Base-by-base conservation (phyloP, 441 rosid species). In the Pelargonium fulgidum region DNA sequence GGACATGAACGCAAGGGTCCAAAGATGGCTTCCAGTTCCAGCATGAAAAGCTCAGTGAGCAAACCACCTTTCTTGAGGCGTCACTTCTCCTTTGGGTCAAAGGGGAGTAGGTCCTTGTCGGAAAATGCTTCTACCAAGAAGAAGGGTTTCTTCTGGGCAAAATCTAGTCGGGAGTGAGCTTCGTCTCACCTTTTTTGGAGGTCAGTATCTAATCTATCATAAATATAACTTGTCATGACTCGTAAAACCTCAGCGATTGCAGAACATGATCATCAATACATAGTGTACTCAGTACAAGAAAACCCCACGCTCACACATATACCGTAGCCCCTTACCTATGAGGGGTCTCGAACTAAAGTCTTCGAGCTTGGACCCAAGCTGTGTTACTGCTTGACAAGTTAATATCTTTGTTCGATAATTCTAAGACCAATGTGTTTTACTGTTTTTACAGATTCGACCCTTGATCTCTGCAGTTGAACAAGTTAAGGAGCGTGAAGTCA, bases 81-180 rank as follows among this genome's bases (percentile, higher is more conserved):
- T 39, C 99, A 87, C 74, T 92, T 95, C 54, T 90, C 96, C 7
- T 85, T 92, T 66, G 93, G 89, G 68, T 88, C 88, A 39, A 92
- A 85, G 77, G 86, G 81, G 26, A 81, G 79, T 69, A 83, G 80
- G 76, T 73, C 87, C 42, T 44, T 75, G 7, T 56, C 82, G 63
- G 97, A 86, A 72, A 85, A 73, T 75, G 80, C 79, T 65, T 52
- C 83, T 24, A 67, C 76, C 6, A 75, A 80, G 79, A 92, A 80
- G 86, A 89, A 83, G 70, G 95, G 95, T 29, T 81, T 90, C 78
- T 92, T 92, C 80, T 95, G 98, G 97, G 77, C 92, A 66, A 90
- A 87, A 72, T 86, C 93, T 62, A 73, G 87, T 82, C 89, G 82
- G 83, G 88, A 76, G 5, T 92, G 86, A 92, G 75, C 79, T 68